These are phyloP conservation scores for Phytomonas francai DNA, from an alignment of 208 protist genomes.

Conservation along the genomic window DNA sequence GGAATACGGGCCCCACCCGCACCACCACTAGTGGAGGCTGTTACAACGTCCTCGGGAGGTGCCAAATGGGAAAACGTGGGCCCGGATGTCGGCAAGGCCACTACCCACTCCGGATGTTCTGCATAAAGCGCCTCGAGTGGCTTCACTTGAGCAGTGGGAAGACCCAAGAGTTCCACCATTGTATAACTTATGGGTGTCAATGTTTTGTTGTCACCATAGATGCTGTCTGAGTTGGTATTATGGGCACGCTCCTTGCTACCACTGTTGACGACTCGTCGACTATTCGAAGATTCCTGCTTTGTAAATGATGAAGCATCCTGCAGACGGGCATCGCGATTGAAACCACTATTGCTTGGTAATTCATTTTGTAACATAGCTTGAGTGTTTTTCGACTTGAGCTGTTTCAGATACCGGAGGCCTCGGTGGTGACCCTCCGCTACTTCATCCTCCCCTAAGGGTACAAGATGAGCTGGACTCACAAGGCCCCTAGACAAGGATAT, in stretches of 20 bases:
- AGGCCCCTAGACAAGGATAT: conserved; percentile 57
- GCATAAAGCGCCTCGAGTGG: conserved; percentile 54
- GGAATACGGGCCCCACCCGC: not conserved
- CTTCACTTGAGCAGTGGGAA: conserved; percentile 38
- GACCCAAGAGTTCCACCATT: conserved; percentile 38
- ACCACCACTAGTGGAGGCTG: not conserved
- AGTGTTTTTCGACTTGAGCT: conserved; percentile 34
- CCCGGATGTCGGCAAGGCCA: conserved; percentile 18
- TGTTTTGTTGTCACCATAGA: not conserved
- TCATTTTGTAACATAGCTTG: not conserved
- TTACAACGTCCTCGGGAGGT: conserved; percentile 21
- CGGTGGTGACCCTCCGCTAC: conserved; percentile 45
- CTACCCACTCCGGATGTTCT: conserved; percentile 27
- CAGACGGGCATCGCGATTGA: conserved; percentile 21
- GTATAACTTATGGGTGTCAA: not conserved
- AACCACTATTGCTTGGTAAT: not conserved
- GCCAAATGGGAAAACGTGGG: conserved; percentile 10
- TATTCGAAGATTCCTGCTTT: conserved; percentile 27
- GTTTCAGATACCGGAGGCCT: conserved; percentile 62
- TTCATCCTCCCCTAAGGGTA: conserved; percentile 20
- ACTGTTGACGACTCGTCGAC: not conserved
- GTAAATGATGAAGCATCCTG: conserved; percentile 18
- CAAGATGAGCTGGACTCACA: conserved; percentile 54
- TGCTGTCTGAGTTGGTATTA: conserved; percentile 17
- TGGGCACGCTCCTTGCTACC: conserved; percentile 8